Evolutionary conservation across 306 rosid species (phyloP).

Genomic region (Begonia peltatifolia): DNA sequence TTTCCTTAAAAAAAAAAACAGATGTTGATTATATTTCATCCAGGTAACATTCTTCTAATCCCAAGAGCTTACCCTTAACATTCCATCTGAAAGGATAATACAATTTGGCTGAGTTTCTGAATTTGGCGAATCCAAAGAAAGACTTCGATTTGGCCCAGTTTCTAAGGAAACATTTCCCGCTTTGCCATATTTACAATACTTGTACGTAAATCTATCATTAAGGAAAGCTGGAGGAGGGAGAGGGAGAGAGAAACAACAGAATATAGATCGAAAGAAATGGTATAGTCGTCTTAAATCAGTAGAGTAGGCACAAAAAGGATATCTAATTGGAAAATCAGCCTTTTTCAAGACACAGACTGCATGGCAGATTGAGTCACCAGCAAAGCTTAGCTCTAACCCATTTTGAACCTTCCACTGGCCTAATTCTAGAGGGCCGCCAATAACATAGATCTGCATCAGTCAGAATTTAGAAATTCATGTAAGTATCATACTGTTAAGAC

Average conservation of each 20-base stretch:
- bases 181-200: slow-evolving; percentile 58
- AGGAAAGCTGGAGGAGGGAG: slow-evolving; percentile 28
- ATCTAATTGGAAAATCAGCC: slow-evolving; percentile 63
- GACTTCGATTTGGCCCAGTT: slow-evolving; percentile 60
- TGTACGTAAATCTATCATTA: slow-evolving; percentile 50
- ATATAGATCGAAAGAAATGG: slow-evolving; percentile 7
- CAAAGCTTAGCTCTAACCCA: slow-evolving; percentile 66
- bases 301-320: slow-evolving; percentile 38
- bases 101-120: slow-evolving; percentile 26
- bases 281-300: background rate
- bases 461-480: slow-evolving; percentile 8
- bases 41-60: too few species aligned
- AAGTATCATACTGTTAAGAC: slow-evolving; percentile 3
- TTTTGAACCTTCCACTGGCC: slow-evolving; percentile 64
- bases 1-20: slow-evolving; percentile 43
- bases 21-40: too few species aligned
- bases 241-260: background rate
- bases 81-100: slow-evolving; percentile 69
- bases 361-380: slow-evolving; percentile 74
- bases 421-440: slow-evolving; percentile 56
- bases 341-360: slow-evolving; percentile 52
- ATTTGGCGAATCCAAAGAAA: slow-evolving; percentile 32
- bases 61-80: slow-evolving; percentile 54
- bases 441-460: slow-evolving; percentile 50
- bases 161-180: slow-evolving; percentile 52